A percentile compares a stretch with the other conserved stretches of the same genome.
Conservation (phyloP, 805 yeast genomes). For the Danielozyma ontarioensis region DNA sequence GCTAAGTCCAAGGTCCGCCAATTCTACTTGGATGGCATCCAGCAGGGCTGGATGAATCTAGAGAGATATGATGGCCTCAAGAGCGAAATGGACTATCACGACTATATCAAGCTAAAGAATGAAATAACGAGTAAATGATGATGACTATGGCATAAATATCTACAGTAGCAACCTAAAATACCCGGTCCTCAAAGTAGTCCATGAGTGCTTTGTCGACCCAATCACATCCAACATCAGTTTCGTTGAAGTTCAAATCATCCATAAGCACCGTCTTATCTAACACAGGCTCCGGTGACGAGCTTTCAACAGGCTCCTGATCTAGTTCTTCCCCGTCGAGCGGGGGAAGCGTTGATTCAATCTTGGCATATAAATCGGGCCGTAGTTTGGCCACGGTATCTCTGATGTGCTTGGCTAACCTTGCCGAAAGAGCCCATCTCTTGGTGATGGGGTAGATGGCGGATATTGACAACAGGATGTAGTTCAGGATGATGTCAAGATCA, state of each 20-base stretch:
- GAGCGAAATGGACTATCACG: background rate
- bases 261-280: background rate
- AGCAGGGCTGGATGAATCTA: background rate
- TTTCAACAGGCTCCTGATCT: constrained; percentile 15
- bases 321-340: constrained; percentile 9
- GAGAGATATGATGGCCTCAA: background rate
- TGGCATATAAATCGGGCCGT: constrained; percentile 35
- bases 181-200: background rate
- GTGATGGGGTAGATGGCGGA: constrained; percentile 47
- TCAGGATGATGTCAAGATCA: constrained; percentile 41
- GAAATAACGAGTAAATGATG: background rate
- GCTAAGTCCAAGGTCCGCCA: constrained; percentile 3
- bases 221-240: constrained; percentile 50
- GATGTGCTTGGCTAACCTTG: constrained; percentile 42
- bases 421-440: constrained; percentile 46
- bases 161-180: background rate
- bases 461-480: constrained; percentile 45
- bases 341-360: constrained; percentile 29
- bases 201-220: constrained; percentile 43
- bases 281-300: constrained; percentile 10
- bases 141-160: background rate
- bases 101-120: background rate
- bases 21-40: background rate
- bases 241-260: constrained; percentile 4
- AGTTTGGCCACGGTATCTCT: constrained; percentile 41